These are phyloP conservation scores for Dothideomycetidae sp. DNA, from an alignment of 2,329 filamentous ascomycete species.

Conservation along the genomic window DNA sequence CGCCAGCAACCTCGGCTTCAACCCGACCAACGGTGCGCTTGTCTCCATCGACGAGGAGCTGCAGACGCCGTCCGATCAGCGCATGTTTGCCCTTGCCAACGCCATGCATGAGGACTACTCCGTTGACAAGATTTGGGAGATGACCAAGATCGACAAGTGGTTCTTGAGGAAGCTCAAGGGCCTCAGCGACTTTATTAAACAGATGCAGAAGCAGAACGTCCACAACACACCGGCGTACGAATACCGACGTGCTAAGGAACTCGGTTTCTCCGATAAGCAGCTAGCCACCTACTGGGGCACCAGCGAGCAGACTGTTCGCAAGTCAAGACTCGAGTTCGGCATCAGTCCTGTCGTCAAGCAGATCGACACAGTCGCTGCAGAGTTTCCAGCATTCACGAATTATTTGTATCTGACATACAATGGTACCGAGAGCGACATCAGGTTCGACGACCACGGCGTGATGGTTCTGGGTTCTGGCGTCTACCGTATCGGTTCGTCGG, in stretches of 20 bases:
- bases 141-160: constrained; percentile 99
- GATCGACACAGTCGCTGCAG: constrained; percentile 94
- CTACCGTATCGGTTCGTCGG: constrained; percentile 91
- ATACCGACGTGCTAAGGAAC: constrained; percentile 73
- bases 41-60: constrained; percentile 95
- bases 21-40: constrained; percentile 70
- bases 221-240: constrained; percentile 49
- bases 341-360: constrained; percentile 90
- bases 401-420: constrained; percentile 97
- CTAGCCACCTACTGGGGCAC: constrained; percentile 88
- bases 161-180: constrained; percentile 87
- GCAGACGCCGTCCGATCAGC: constrained; percentile 93
- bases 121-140: constrained; percentile 93
- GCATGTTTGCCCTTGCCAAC: constrained; percentile 93
- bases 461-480: constrained; percentile 96
- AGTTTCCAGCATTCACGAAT: constrained; percentile 89
- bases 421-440: constrained; percentile 68
- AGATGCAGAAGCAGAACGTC: constrained; percentile 56
- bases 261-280: constrained; percentile 89
- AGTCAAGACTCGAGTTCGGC: constrained; percentile 68
- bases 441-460: constrained; percentile 76
- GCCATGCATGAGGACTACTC: constrained; percentile 90
- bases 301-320: constrained; percentile 80
- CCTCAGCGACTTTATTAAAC: constrained; percentile 74
- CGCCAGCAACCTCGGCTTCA: constrained; percentile 89